A percentile compares a stretch with the other conserved stretches of the same genome.
These are phyloP conservation scores for Citrus medica DNA, from an alignment of 345 rosid species.

Conservation along the genomic window DNA sequence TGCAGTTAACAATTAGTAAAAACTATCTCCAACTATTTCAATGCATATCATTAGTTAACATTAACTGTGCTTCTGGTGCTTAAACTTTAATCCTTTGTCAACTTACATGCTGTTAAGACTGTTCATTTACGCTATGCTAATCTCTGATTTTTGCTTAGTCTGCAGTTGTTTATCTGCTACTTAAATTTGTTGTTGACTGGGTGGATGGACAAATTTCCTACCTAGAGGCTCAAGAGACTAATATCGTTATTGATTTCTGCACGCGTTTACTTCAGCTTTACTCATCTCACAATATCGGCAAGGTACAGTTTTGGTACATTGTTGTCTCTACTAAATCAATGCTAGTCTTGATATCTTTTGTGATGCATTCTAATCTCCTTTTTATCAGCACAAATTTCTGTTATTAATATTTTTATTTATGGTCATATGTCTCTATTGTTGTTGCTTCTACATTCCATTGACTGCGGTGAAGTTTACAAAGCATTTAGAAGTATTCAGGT, in stretches of 20 bases:
- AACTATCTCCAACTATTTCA: background rate
- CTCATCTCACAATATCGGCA: conserved; percentile 95
- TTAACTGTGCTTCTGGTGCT: background rate
- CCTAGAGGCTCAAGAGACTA: conserved; percentile 85
- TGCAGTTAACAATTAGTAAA: background rate
- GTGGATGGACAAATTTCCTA: conserved; percentile 95
- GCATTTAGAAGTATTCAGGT: background rate
- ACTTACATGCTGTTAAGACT: background rate
- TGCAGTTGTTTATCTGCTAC: conserved; percentile 89
- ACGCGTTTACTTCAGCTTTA: conserved; percentile 89
- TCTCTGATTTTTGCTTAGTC: conserved; percentile 49
- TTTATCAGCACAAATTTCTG: background rate
- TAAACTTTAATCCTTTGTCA: background rate
- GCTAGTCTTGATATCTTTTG: conserved; percentile 1
- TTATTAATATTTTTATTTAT: background rate
- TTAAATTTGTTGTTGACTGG: conserved; percentile 91
- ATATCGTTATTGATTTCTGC: conserved; percentile 76
- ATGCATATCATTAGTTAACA: background rate
- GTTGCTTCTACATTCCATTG: background rate
- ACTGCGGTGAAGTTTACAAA: background rate
- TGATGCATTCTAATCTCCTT: background rate
- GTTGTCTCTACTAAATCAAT: background rate
- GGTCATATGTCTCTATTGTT: background rate
- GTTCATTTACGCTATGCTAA: conserved; percentile 10
- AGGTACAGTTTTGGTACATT: conserved; percentile 44